Evolutionary conservation across 176 grass and related monocot genomes (phyloP).

Genomic region (Oryza glumipatula): DNA sequence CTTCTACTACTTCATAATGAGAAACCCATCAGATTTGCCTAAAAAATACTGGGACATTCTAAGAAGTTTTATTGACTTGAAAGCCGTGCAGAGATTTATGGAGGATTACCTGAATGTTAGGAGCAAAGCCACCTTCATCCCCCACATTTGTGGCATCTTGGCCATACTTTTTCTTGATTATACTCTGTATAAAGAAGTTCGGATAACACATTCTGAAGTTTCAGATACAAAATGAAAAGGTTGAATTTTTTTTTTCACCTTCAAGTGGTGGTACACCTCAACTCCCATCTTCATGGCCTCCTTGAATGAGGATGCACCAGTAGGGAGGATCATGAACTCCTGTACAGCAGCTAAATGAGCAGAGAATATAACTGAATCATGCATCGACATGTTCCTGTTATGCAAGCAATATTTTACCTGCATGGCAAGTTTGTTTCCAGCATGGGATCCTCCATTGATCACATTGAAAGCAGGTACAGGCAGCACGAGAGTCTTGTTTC

Average conservation of each 20-base stretch:
- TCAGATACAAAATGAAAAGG: not conserved
- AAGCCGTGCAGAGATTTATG: not conserved
- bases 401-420: conserved; percentile 45
- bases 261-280: conserved; percentile 93
- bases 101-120: conserved; percentile 83
- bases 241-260: conserved; percentile 40
- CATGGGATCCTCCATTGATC: conserved; percentile 96
- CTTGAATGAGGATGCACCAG: conserved; percentile 87
- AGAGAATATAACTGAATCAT: not conserved
- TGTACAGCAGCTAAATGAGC: conserved; percentile 40
- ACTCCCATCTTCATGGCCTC: conserved; percentile 99
- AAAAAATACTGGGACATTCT: no score
- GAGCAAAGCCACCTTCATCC: conserved; percentile 96
- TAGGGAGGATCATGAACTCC: conserved; percentile 99
- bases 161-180: conserved; percentile 98
- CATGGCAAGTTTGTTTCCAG: conserved; percentile 96
- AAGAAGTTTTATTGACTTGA: no score
- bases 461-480: conserved; percentile 95
- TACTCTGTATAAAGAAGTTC: conserved; percentile 45
- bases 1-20: no score
- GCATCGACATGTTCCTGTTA: not conserved
- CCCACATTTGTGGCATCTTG: conserved; percentile 98
- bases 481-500: conserved; percentile 76
- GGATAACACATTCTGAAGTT: not conserved
- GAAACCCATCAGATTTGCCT: no score